Base-by-base conservation (phyloP, 306 rosid species). In the Astragalus membranaceus region DNA sequence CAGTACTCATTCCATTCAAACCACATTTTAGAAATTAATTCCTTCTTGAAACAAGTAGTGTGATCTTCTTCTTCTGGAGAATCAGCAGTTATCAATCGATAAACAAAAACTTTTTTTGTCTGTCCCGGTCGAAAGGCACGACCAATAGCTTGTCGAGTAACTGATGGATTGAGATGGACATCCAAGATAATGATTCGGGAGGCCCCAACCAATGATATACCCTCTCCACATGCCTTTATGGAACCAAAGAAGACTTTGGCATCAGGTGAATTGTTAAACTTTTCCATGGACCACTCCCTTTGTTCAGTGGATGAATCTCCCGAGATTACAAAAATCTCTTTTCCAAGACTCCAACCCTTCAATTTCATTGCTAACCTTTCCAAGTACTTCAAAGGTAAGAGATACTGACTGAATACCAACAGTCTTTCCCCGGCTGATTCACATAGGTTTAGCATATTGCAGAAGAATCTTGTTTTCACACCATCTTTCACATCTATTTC, bases 121-220 rank as follows among this genome's bases (percentile, higher is more conserved):
- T 94, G 99, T 12, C 97, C 97, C 0, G 99, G 97, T 23, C 99
- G 88, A 54, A 94, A 94, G 60, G 99, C 97, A 59, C 99, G 97
- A 2, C 99, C 99, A 13, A 94, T 85, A 58, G 97, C 99, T 74
- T 94, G 99, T 17, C 99, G 91, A 33, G 97, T 88, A 46, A 94
- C 97, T 1, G 99, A 94, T 0, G 99, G 99, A 69, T 94, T 94
- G 3, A 94, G 87, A 75, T 84, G 98, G 13, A 94, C 89, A 54
- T 94, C 98, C 75, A 94, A 71, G 12, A 94, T 82, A 10, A 94
- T 73, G 20, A 94, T 67, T 14, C 96, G 94, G 7, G 99, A 94
- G 17, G 99, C 99, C 50, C 99, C 99, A 54, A 94, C 97, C 74
- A 91, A 66, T 12, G 99, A 94, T 51, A 94, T 94, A 8, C 99